These are phyloP conservation scores for Boletus subparvulus DNA, from an alignment of 768 basidiomycete species.

Conservation along the genomic window DNA sequence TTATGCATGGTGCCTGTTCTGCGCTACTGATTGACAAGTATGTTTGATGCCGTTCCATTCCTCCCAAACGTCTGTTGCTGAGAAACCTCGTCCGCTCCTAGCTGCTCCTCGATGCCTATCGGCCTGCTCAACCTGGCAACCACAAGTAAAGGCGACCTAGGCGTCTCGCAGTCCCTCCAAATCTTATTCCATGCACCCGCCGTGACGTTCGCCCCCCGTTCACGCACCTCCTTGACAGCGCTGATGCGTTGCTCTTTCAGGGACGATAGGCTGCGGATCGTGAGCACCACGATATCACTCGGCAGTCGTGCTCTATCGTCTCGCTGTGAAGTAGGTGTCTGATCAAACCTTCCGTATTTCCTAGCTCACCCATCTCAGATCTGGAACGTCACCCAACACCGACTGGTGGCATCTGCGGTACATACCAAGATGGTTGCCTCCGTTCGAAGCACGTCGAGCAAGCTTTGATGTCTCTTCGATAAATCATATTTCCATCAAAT, in stretches of 20 bases:
- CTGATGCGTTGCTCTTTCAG: conserved; percentile 25
- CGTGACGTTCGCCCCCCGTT: conserved; percentile 31
- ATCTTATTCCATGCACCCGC: conserved; percentile 61
- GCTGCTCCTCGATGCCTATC: conserved; percentile 52
- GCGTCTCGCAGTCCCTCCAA: conserved; percentile 54
- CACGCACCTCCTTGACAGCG: background rate
- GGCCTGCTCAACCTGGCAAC: conserved; percentile 32
- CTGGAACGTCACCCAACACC: conserved; percentile 53
- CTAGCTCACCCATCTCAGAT: conserved; percentile 37
- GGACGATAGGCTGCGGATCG: conserved; percentile 49
- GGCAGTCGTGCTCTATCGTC: conserved; percentile 49
- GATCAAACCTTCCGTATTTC: background rate
- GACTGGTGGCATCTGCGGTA: conserved; percentile 53
- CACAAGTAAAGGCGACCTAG: conserved; percentile 25
- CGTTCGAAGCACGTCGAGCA: conserved; percentile 7
- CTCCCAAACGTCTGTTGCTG: background rate
- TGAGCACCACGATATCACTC: conserved; percentile 51
- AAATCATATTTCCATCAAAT: conserved; percentile 13
- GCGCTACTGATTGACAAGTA: conserved; percentile 55
- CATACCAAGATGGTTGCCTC: conserved; percentile 58
- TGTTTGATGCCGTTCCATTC: conserved; percentile 14
- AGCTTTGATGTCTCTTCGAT: conserved; percentile 16
- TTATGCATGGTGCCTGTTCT: conserved; percentile 55
- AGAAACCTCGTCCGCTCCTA: conserved; percentile 14
- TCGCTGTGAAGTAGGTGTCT: conserved; percentile 45